Evolutionary conservation across 1,139 yeast species (phyloP), one percentile per base, ranked within the genome.

Genomic region (Diutina catenulata): DNA sequence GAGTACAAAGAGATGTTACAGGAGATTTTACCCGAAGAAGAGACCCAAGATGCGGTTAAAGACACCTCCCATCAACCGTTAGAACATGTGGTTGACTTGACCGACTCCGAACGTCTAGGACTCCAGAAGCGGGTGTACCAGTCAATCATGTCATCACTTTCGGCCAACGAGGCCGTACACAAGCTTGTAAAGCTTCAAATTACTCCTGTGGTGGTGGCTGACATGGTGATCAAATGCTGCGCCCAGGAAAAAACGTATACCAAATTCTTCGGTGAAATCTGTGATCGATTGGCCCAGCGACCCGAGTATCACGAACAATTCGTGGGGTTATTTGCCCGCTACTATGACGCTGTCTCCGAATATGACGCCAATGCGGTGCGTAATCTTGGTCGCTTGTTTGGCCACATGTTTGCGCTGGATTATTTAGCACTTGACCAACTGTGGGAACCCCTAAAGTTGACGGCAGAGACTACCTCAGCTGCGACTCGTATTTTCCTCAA

Each of bases 101-200:
- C 95, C 0, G 80, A 80, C 40, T 59, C 76, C 1, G 77, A 76
- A 28, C 56, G 77, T 27, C 62, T 76, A 3, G 74, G 74, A 38
- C 73, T 74, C 45, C 82, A 86, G 45, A 82, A 86, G 49, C 71
- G 73, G 1, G 81, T 88, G 2, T 88, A 88, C 49, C 62, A 87
- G 36, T 80, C 93, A 0, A 64, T 91, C 23, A 87, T 84, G 82
- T 84, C 96, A n/a, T 79, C 95, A 40, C 74, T 88, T 76, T 80
- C 94, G 1, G 78, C 91, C 3, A 95, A 86, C 47, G 99, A 91
- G 62, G 93, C 95, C 1, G 87, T 84, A 0, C 97, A 88, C 56
- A 88, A 88, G 53, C 59, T 91, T 10, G 49, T 83, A 33, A 70
- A 70, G 49, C 51, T 79, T 14, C 57, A 65, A 4, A 44, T 46